Evolutionary conservation across 2,329 filamentous ascomycete genomes (phyloP).

Genomic region (Diaporthe velutina): DNA sequence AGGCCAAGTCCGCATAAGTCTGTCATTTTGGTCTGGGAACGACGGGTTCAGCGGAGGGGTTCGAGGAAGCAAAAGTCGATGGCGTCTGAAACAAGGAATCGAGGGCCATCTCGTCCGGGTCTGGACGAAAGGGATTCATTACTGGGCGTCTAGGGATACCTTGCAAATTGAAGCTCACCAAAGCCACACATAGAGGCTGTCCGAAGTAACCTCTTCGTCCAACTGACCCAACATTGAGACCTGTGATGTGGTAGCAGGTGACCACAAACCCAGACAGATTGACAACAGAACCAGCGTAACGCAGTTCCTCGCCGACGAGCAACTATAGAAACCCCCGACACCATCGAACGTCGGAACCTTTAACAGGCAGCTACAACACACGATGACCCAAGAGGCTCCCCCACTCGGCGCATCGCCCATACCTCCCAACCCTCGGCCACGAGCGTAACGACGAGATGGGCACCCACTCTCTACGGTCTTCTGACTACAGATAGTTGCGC

Average conservation of each 20-base stretch:
- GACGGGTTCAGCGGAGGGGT: slow-evolving; percentile 42
- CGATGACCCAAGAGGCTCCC: slow-evolving; percentile 45
- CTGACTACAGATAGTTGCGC: slow-evolving; percentile 50
- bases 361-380: slow-evolving; percentile 42
- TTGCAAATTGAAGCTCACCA: slow-evolving; percentile 59
- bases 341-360: slow-evolving; percentile 47
- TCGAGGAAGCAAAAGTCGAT: slow-evolving; percentile 45
- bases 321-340: slow-evolving; percentile 49
- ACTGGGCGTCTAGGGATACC: slow-evolving; percentile 69
- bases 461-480: slow-evolving; percentile 57
- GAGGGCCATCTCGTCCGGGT: slow-evolving; percentile 47
- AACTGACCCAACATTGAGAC: background rate
- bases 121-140: slow-evolving; percentile 52
- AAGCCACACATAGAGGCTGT: slow-evolving; percentile 46
- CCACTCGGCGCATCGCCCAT: slow-evolving; percentile 47
- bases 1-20: slow-evolving; percentile 56
- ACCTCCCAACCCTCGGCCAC: slow-evolving; percentile 51
- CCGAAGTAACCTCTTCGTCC: slow-evolving; percentile 19
- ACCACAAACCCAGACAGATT: slow-evolving; percentile 43
- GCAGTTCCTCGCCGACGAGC: slow-evolving; percentile 21
- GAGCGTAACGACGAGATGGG: slow-evolving; percentile 57
- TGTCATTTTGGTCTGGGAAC: slow-evolving; percentile 37
- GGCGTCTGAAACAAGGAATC: slow-evolving; percentile 39
- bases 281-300: slow-evolving; percentile 39
- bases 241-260: slow-evolving; percentile 46